Conservation (phyloP, 257 asterid species). For the Rehmannia glutinosa region DNA sequence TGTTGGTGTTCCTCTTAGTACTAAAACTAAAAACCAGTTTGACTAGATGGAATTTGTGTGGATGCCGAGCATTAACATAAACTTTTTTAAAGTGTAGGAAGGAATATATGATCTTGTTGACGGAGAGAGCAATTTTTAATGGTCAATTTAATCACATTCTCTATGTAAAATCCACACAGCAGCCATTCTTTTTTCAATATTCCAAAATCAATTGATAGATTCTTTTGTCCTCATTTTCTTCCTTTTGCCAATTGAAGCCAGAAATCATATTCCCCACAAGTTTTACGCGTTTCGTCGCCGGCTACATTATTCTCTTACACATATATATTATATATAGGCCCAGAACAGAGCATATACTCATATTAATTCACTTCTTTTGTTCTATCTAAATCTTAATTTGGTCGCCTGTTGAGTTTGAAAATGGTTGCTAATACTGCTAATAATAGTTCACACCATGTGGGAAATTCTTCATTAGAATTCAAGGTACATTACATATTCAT, state of each 20-base stretch:
- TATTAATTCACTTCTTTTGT: neutral
- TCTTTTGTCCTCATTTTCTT: neutral
- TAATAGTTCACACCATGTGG: constrained; percentile 10
- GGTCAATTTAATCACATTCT: too few species aligned
- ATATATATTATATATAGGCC: neutral
- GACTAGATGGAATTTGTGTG: too few species aligned
- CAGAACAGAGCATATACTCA: neutral
- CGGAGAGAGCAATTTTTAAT: too few species aligned
- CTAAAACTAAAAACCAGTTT: too few species aligned
- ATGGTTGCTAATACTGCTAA: neutral
- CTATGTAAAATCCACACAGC: neutral
- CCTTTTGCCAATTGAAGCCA: neutral
- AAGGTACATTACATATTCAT: neutral
- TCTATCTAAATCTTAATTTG: neutral
- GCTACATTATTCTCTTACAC: neutral
- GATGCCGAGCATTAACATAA: too few species aligned
- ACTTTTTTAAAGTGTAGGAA: too few species aligned
- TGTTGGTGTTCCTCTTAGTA: too few species aligned
- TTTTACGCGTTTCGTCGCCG: neutral
- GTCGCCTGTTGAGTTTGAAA: neutral
- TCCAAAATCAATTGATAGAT: neutral
- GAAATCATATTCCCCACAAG: constrained; percentile 1
- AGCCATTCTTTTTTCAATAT: neutral
- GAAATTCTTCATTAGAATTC: neutral
- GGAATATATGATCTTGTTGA: too few species aligned